Percentiles rank a stretch among this genome's conserved stretches.
These are phyloP conservation scores for Beauveria sp. DNA, from an alignment of 2,329 filamentous ascomycete species.

Conservation along the genomic window DNA sequence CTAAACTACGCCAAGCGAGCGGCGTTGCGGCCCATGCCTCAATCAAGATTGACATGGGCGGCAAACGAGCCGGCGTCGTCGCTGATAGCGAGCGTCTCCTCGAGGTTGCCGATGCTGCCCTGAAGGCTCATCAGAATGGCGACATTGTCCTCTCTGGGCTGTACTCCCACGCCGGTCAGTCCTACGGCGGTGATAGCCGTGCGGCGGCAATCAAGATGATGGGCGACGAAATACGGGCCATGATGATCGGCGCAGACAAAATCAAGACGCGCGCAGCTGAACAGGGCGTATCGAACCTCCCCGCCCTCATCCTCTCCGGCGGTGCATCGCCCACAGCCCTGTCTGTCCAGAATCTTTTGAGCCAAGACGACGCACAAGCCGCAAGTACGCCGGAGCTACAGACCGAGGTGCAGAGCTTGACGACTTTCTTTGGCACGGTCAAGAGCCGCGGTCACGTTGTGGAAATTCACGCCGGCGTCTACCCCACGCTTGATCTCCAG, in stretches of 20 bases:
- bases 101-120: constrained; percentile 32
- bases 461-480: constrained; percentile 71
- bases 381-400: constrained; percentile 14
- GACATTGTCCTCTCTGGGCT: constrained; percentile 49
- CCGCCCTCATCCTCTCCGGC: constrained; percentile 46
- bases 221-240: constrained; percentile 22
- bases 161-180: constrained; percentile 68
- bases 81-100: constrained; percentile 41
- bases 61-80: constrained; percentile 60
- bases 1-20: constrained; percentile 34
- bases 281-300: constrained; percentile 12
- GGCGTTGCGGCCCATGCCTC: constrained; percentile 49
- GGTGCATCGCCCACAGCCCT: constrained; percentile 68
- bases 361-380: constrained; percentile 9
- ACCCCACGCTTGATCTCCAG: constrained; percentile 69
- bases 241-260: constrained; percentile 19
- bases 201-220: constrained; percentile 25
- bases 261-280: constrained; percentile 15
- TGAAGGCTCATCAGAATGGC: constrained; percentile 22
- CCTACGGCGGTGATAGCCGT: constrained; percentile 43
- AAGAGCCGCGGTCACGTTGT: constrained; percentile 37
- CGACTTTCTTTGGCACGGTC: constrained; percentile 19
- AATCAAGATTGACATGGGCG: constrained; percentile 69
- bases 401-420: constrained; percentile 15
- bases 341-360: constrained; percentile 20